Evolutionary conservation across 176 grass and related monocot genomes (phyloP).

Genomic region (Zoysia japonica): DNA sequence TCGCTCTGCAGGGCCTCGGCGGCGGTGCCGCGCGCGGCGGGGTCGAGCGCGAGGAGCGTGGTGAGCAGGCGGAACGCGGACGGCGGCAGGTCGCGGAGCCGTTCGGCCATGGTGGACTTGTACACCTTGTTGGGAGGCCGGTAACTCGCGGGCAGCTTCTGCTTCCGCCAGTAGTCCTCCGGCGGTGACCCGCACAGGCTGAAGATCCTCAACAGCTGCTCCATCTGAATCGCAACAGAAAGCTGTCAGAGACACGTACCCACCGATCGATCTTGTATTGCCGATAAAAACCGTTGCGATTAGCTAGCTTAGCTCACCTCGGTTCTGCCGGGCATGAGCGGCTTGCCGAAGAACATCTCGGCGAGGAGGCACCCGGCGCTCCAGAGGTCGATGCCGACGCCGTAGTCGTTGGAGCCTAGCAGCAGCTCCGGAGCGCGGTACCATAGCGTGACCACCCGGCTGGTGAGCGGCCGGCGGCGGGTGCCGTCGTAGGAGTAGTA

Average conservation of each 20-base stretch:
- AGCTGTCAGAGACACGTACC: too few species aligned
- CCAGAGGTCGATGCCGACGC: constrained; percentile 58
- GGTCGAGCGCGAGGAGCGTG: constrained; percentile 60
- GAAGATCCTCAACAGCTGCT: constrained; percentile 67
- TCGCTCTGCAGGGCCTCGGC: constrained; percentile 53
- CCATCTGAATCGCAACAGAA: constrained; percentile 28
- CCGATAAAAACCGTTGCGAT: too few species aligned
- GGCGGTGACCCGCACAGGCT: constrained; percentile 62
- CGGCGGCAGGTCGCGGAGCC: constrained; percentile 48
- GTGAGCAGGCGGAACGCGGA: constrained; percentile 39
- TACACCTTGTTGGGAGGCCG: constrained; percentile 38
- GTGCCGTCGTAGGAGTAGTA: constrained; percentile 47
- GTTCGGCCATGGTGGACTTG: constrained; percentile 46
- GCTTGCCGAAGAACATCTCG: constrained; percentile 54
- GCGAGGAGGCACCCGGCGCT: constrained; percentile 57
- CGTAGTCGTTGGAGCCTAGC: constrained; percentile 44
- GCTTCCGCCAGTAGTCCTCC: constrained; percentile 61
- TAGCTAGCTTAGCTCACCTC: constrained; percentile 2
- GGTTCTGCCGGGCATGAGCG: constrained; percentile 33
- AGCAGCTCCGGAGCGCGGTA: constrained; percentile 55
- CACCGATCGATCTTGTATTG: too few species aligned
- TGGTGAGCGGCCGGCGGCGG: constrained; percentile 47
- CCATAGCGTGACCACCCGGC: constrained; percentile 60
- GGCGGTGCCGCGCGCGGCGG: constrained; percentile 51
- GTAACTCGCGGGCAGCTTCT: constrained; percentile 44